Base-by-base conservation (phyloP, 495 filamentous ascomycete genomes). In the Daldinia loculata region DNA sequence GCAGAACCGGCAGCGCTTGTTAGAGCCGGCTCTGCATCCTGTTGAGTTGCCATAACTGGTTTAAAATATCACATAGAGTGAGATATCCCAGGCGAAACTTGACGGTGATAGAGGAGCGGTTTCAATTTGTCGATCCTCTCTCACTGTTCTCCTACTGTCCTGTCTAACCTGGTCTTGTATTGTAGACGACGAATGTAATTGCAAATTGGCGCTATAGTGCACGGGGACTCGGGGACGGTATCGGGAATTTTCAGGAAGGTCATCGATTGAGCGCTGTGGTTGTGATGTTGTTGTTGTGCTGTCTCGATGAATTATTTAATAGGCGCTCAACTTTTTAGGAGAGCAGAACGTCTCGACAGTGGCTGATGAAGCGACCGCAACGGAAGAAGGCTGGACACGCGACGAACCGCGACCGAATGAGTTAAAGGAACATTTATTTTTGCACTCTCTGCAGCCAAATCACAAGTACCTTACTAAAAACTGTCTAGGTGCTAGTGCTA, bases 321-420 rank as follows among this genome's bases (percentile, higher is more conserved):
- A 52, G 19, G 65, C 70, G 70, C 56, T 66, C 61, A 61, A 58
- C 64, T 72, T 72, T 72, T 72, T 61, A 30, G 55, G 55, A 58
- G 56, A 58, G 50, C 6, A 52, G 39, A 36, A 19, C 3, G 22
- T 68, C 50, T 68, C n/a, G 39, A 64, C 30, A 38, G 70, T 72
- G 65, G 70, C 70, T 72, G 61, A 69, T 69, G 61, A 57, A 62
- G 26, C 56, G 32, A 52, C 51, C 56, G 55, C 48, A 59, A 61
- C 29, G 30, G 38, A 50, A 64, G 56, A 72, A 72, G 70, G 66
- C 70, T 66, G 66, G 61, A 72, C 65, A 72, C 70, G 70, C 70
- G 70, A 72, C 70, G 70, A 63, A 72, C 70, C 70, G 70, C 70
- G 70, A 72, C 61, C 70, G 38, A 72, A 69, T 62, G 34, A 62